Base-by-base conservation (phyloP, 305 asterid species). In the Caryopteris hybrid region DNA sequence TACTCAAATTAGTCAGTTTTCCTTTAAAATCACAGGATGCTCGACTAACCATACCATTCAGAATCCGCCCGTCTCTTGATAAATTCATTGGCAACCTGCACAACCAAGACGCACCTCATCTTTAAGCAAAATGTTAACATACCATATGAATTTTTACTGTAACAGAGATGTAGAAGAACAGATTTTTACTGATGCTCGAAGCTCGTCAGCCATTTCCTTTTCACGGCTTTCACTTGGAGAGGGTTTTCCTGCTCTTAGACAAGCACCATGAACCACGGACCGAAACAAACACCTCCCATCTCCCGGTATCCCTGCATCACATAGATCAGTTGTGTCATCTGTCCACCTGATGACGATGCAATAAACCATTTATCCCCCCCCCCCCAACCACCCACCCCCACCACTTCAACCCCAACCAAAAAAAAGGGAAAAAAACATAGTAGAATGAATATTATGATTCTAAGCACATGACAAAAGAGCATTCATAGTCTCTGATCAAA, bases 261-360 rank as follows among this genome's bases (percentile, higher is more conserved):
- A 73, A 70, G 82, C 92, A 70, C 96, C 94, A 34, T 86, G 90
- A 69, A 81, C 92, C 70, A 87, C 89, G 1, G 95, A 89, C 31
- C 92, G 83, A 54, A 89, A 89, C 78, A 89, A 79, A 74, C 96
- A 89, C 78, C 96, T 81, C 23, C 96, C 92, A 41, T 86, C 96
- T 1, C 96, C 92, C 18, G 90, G 90, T 79, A 89, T 74, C 60
- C 88, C 91, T 84, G 78, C 58, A 76, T 23, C 74, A 62, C n/a
- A 61, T 34, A 47, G 38, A 68, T 61, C 36, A 31, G 29, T 12
- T 16, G 12, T n/a, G 18, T 21, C 76, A 59, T 61, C 51, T n/a
- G 57, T 21, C 39, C 11, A 13, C 38, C 31, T 34, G 20, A 34
- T 16, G 42, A 45, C 55, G 23, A 39, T 42, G 43, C 25, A 20